phyloP scores from a whole-genome alignment of 805 yeast species.

The Teunomyces tritomae region DNA sequence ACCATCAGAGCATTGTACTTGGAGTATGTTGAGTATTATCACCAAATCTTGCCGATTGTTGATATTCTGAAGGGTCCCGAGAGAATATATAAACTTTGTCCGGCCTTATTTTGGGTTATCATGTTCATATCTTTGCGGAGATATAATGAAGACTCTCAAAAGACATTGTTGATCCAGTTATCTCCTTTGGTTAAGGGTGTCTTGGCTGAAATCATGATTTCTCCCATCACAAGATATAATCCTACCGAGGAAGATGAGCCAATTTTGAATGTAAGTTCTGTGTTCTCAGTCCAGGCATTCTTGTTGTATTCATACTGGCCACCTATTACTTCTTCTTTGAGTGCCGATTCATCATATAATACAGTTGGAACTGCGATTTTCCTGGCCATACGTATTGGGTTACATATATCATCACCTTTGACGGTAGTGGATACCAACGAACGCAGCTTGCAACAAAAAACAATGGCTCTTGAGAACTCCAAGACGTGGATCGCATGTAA shows the following conservation, averaged over 20 bases:
- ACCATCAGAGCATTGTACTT: slow-evolving; percentile 60
- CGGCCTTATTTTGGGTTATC: slow-evolving; percentile 91
- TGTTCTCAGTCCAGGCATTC: slow-evolving; percentile 92
- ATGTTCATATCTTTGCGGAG: slow-evolving; percentile 76
- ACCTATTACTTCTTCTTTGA: slow-evolving; percentile 86
- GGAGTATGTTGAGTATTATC: slow-evolving; percentile 77
- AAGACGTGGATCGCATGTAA: slow-evolving; percentile 95
- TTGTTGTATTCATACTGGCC: slow-evolving; percentile 92
- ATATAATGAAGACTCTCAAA: slow-evolving; percentile 29
- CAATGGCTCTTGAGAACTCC: slow-evolving; percentile 68
- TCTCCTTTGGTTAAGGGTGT: slow-evolving; percentile 72
- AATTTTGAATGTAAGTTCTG: slow-evolving; percentile 81
- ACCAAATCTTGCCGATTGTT: slow-evolving; percentile 83
- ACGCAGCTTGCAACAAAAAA: slow-evolving; percentile 29
- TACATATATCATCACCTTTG: slow-evolving; percentile 57
- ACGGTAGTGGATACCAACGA: slow-evolving; percentile 1
- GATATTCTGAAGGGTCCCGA: slow-evolving; percentile 83
- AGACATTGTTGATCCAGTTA: slow-evolving; percentile 53
- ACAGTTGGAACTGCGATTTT: slow-evolving; percentile 90
- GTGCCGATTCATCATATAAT: slow-evolving; percentile 96
- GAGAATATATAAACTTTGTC: slow-evolving; percentile 71
- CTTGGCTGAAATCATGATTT: slow-evolving; percentile 81
- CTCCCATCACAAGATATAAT: slow-evolving; percentile 82
- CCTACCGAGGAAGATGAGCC: slow-evolving; percentile 82
- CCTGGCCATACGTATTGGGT: slow-evolving; percentile 88